A percentile compares a stretch with the other conserved stretches of the same genome.
Conservation (phyloP, 2,329 filamentous ascomycete genomes). For the Sphaerostilbella broomeana region DNA sequence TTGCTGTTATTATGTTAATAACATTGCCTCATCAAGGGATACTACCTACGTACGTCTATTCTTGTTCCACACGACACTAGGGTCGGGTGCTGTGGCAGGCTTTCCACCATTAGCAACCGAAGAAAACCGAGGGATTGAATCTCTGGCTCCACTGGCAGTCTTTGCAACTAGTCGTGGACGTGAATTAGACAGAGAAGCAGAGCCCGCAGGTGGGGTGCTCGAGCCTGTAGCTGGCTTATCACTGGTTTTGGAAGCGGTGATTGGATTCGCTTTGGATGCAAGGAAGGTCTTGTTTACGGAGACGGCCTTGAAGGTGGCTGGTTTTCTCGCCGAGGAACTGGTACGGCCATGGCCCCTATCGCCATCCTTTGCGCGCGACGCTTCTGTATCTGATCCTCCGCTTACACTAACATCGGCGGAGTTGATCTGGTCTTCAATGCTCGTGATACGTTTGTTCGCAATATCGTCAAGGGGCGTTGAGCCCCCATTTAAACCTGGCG, state of each 20-base stretch:
- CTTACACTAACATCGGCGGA: constrained; percentile 63
- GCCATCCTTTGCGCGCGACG: constrained; percentile 53
- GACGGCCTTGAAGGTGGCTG: constrained; percentile 73
- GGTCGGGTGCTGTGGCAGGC: constrained; percentile 57
- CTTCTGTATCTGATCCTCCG: constrained; percentile 71
- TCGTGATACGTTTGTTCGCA: constrained; percentile 51
- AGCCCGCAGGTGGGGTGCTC: constrained; percentile 39
- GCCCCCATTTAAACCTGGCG: constrained; percentile 43
- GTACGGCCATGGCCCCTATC: constrained; percentile 54
- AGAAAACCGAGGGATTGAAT: constrained; percentile 39
- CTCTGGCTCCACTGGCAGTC: constrained; percentile 54
- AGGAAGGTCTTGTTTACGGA: constrained; percentile 82
- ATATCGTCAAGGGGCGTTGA: constrained; percentile 41
- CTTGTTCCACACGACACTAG: constrained; percentile 79
- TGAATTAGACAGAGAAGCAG: constrained; percentile 44
- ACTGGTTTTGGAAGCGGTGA: constrained; percentile 41
- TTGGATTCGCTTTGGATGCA: constrained; percentile 55
- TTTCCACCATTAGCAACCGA: constrained; percentile 51
- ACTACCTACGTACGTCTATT: constrained; percentile 63
- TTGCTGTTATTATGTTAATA: constrained; percentile 38
- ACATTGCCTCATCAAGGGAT: background rate
- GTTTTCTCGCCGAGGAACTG: constrained; percentile 62
- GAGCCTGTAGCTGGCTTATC: constrained; percentile 45
- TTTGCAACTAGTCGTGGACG: constrained; percentile 73
- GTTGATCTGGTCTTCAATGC: constrained; percentile 52